Base-by-base conservation (phyloP, 371 early-diverging fungal genomes). In the Saksenaea oblongispora region DNA sequence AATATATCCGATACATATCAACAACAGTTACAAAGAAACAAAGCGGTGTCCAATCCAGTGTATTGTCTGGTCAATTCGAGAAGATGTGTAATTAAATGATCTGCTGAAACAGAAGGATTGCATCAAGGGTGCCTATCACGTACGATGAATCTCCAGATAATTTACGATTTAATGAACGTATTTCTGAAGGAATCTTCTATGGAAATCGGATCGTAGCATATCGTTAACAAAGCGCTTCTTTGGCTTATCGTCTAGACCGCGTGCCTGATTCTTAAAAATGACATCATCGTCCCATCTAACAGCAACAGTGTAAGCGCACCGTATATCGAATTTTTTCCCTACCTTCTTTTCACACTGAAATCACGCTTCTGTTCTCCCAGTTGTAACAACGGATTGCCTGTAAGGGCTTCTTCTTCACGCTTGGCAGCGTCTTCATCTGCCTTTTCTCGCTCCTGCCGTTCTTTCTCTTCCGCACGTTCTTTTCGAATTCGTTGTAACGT, bases 161-260 rank as follows among this genome's bases (percentile, higher is more conserved):
- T 10, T 24, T 13, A 14, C 15, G 18, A 15, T 68, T 73, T 87
- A 92, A 53, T 85, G 88, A 58, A 92, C 83, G 58, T 93, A 97
- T 83, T 95, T 95, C 47, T 79, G 77, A 91, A 98, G 93, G 75
- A 98, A 98, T 76, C 93, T 92, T 69, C 94, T 83, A 69, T 98
- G 98, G 74, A 97, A 98, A 77, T 97, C 98, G 14, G 93, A 92
- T 51, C 98, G 87, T 37, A 96, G 75, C 82, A 95, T 89, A 69
- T 98, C 98, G 77, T 98, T 98, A 68, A 97, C 89, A 79, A 97
- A 98, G 59, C 97, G 84, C 82, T 95, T 96, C 74, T 93, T 89
- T 34, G 92, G 88, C 59, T 88, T 91, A 31, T 92, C 94, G 26
- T 95, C 92, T 17, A 87, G 79, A 17, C 93, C 95, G 54, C 88